These are phyloP conservation scores for Aristolochia fimbriata DNA, from an alignment of 164 flowering plant species.

Conservation along the genomic window DNA sequence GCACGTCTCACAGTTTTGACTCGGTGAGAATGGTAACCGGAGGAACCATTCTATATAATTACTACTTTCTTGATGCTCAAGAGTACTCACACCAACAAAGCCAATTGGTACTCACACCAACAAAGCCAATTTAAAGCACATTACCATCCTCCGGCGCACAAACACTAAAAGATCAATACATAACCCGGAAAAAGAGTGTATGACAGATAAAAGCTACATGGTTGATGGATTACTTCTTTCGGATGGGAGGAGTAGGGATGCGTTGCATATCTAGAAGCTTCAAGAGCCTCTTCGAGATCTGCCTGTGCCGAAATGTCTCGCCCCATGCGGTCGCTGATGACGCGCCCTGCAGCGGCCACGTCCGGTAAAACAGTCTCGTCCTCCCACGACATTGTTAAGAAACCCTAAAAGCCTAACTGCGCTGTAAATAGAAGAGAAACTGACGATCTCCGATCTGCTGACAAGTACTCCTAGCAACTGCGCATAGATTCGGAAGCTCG, in stretches of 20 bases:
- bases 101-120: neutral
- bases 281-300: slow-evolving; percentile 89
- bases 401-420: neutral
- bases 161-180: neutral
- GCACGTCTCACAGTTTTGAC: no score
- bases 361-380: slow-evolving; percentile 75
- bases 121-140: neutral
- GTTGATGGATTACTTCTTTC: slow-evolving; percentile 57
- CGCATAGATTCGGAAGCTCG: no score
- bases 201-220: no score
- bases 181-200: neutral
- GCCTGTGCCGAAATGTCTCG: slow-evolving; percentile 60
- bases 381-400: slow-evolving; percentile 50
- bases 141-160: neutral
- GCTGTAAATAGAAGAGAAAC: no score
- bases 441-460: no score
- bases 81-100: neutral
- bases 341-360: slow-evolving; percentile 72
- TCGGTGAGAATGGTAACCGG: no score
- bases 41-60: neutral
- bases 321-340: slow-evolving; percentile 66
- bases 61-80: neutral
- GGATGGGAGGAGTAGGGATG: slow-evolving; percentile 93
- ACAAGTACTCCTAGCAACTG: neutral
- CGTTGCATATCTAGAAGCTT: slow-evolving; percentile 86